These are phyloP conservation scores for Comarum palustre DNA, from an alignment of 306 rosid species.

Conservation along the genomic window DNA sequence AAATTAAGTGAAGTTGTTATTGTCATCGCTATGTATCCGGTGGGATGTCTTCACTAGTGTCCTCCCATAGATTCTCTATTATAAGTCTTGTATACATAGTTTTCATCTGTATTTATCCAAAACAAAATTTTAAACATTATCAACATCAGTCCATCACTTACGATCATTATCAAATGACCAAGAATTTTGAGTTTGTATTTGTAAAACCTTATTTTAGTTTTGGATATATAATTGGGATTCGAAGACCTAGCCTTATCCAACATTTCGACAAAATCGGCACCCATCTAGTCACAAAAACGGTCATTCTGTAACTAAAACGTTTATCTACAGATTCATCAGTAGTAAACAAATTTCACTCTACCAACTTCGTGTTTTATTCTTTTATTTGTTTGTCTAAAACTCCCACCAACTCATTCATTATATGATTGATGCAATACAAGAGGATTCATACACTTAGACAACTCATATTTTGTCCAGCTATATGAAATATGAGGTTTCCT, in stretches of 20 bases:
- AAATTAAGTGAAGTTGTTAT: neutral
- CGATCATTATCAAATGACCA: no score
- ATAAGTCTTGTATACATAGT: neutral
- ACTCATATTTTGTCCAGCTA: constrained; percentile 3
- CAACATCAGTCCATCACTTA: no score
- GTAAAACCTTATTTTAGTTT: neutral
- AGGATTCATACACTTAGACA: neutral
- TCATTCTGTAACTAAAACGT: neutral
- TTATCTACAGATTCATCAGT: neutral
- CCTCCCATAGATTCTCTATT: neutral
- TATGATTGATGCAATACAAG: neutral
- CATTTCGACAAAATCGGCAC: neutral
- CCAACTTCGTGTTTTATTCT: neutral
- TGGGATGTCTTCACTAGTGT: neutral
- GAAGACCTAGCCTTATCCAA: neutral
- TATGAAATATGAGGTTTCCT: neutral
- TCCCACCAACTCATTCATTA: constrained; percentile 10
- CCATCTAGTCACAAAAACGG: neutral
- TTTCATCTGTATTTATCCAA: neutral
- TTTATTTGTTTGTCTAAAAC: neutral
- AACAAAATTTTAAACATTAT: neutral
- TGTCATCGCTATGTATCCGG: neutral
- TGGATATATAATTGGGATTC: neutral
- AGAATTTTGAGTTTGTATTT: neutral
- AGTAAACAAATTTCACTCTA: neutral